A percentile compares a stretch with the other conserved stretches of the same genome.
phyloP scores from a whole-genome alignment of 2,329 filamentous ascomycete genomes.

The Fusarium nematophilum region DNA sequence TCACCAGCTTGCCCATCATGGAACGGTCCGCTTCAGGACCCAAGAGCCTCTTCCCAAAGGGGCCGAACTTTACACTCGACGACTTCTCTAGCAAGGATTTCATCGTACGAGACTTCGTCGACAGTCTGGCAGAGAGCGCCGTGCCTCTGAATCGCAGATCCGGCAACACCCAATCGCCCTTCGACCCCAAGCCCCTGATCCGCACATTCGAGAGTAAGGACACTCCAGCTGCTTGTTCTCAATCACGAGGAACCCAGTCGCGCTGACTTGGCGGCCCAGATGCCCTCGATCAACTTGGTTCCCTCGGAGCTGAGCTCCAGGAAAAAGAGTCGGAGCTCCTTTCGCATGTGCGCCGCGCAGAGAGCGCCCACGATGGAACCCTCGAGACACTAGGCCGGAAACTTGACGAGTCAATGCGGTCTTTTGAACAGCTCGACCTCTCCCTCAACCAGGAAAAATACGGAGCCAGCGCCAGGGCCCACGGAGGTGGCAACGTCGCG shows the following conservation, averaged over 20 bases:
- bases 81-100: slow-evolving; percentile 93
- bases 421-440: slow-evolving; percentile 90
- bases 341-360: slow-evolving; percentile 89
- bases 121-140: slow-evolving; percentile 87
- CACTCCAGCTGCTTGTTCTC: background rate
- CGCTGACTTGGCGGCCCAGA: slow-evolving; percentile 52
- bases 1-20: slow-evolving; percentile 49
- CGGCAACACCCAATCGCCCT: slow-evolving; percentile 70
- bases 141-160: slow-evolving; percentile 85
- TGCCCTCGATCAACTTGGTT: slow-evolving; percentile 74
- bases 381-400: slow-evolving; percentile 88
- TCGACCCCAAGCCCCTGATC: slow-evolving; percentile 97
- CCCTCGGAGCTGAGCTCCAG: slow-evolving; percentile 85
- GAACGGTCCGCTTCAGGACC: slow-evolving; percentile 61
- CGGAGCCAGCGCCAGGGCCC: slow-evolving; percentile 51
- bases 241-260: background rate
- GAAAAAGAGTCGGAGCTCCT: slow-evolving; percentile 90
- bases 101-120: slow-evolving; percentile 97
- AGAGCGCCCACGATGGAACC: slow-evolving; percentile 91
- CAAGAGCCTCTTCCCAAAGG: slow-evolving; percentile 79
- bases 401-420: slow-evolving; percentile 89
- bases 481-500: slow-evolving; percentile 84
- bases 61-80: slow-evolving; percentile 86
- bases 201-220: slow-evolving; percentile 88
- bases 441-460: slow-evolving; percentile 74